Percentiles rank a stretch among this genome's conserved stretches.
phyloP scores from a whole-genome alignment of 2,329 filamentous ascomycete genomes.

The Ceratocystiopsis sp. region DNA sequence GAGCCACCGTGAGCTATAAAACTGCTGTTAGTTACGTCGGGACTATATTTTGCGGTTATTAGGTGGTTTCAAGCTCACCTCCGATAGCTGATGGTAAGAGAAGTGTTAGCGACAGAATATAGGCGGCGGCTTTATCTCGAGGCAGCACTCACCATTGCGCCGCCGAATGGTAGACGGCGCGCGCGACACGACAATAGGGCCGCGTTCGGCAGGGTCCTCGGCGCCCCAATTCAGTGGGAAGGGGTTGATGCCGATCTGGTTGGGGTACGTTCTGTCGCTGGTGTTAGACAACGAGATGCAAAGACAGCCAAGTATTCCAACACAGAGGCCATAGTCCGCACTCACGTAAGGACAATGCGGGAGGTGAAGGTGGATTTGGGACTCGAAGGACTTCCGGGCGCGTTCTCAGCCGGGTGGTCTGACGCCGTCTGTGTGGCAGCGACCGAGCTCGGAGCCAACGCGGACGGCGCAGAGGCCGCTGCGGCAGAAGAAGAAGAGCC shows the following conservation, averaged over 20 bases:
- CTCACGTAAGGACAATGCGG: constrained; percentile 37
- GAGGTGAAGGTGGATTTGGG: constrained; percentile 32
- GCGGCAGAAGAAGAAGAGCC: background rate
- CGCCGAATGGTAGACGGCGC: constrained; percentile 57
- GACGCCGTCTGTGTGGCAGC: constrained; percentile 9
- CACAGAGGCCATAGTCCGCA: background rate
- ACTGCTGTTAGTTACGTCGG: too few relatives aligned
- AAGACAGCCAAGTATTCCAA: too few relatives aligned
- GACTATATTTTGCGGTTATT: constrained; percentile 6
- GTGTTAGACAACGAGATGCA: too few relatives aligned
- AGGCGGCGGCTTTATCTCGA: too few relatives aligned
- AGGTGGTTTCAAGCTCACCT: constrained; percentile 2
- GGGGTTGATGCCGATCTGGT: constrained; percentile 88
- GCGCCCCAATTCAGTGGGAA: constrained; percentile 78
- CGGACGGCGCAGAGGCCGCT: background rate
- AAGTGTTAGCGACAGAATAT: constrained; percentile 4
- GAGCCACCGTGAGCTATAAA: constrained; percentile 48
- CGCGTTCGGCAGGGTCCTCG: constrained; percentile 54
- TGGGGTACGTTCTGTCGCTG: constrained; percentile 57
- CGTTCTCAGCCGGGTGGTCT: constrained; percentile 8
- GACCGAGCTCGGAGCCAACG: background rate
- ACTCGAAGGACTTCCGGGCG: constrained; percentile 10
- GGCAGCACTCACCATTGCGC: constrained; percentile 46
- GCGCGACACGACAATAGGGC: constrained; percentile 76
- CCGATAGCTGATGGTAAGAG: constrained; percentile 7